Percentiles rank a stretch among this genome's conserved stretches.
These are phyloP conservation scores for Colletotrichum cordylinicola DNA, from an alignment of 2,329 filamentous ascomycete genomes.

Conservation along the genomic window DNA sequence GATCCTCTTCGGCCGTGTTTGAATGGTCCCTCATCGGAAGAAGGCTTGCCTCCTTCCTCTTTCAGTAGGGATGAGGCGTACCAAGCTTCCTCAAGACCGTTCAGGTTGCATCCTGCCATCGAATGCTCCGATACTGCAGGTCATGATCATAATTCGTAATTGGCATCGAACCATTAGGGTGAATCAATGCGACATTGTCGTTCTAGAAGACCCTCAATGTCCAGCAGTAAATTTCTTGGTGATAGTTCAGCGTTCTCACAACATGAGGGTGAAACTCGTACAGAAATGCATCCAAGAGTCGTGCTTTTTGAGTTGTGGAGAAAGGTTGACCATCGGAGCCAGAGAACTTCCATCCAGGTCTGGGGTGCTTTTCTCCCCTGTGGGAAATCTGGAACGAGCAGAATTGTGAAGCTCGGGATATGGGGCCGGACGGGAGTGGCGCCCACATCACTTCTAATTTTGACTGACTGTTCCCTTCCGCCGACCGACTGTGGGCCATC, in stretches of 20 bases:
- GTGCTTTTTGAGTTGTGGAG: neutral
- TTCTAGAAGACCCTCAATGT: neutral
- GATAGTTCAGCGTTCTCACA: neutral
- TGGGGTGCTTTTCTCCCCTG: neutral
- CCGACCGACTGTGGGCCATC: neutral
- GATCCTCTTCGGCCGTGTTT: neutral
- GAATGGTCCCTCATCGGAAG: neutral
- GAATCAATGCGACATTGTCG: neutral
- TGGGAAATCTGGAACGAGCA: neutral
- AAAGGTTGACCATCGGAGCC: neutral
- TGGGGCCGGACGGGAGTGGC: conserved; percentile 8
- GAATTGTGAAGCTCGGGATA: neutral
- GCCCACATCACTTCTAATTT: neutral
- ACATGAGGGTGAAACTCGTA: neutral
- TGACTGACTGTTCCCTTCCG: neutral
- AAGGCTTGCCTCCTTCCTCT: neutral
- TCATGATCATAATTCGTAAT: neutral
- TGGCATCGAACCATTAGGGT: neutral
- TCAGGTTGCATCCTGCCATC: neutral
- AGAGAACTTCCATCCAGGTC: neutral
- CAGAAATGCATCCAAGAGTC: neutral
- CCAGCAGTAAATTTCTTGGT: neutral
- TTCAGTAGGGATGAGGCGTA: neutral
- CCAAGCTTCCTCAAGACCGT: neutral
- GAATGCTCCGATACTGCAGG: neutral